phyloP scores from a whole-genome alignment of 305 asterid genomes.

The Rubia balearica region DNA sequence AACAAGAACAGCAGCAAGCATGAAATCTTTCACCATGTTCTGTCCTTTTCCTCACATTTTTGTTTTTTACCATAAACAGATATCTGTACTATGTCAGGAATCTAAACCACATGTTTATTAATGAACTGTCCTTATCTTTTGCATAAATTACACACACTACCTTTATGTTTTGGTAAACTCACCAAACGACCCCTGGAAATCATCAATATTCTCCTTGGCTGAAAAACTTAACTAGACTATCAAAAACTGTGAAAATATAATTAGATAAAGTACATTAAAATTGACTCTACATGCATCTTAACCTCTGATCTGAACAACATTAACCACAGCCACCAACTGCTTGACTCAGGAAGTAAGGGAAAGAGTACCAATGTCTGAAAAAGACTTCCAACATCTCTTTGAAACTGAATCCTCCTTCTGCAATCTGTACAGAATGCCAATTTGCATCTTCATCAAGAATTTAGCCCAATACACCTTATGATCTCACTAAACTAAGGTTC shows the following conservation, averaged over 20 bases:
- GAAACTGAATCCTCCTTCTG: neutral
- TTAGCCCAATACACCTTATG: neutral
- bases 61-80: neutral
- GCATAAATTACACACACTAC: neutral
- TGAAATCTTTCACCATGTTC: no score
- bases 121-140: neutral
- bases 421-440: constrained; percentile 3
- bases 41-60: neutral
- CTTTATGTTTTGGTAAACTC: neutral
- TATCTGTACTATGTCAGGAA: neutral
- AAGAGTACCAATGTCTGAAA: neutral
- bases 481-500: constrained; percentile 23
- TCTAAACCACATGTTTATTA: no score
- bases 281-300: neutral
- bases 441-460: constrained; percentile 3
- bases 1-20: no score
- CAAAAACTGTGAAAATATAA: neutral
- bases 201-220: no score
- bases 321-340: neutral
- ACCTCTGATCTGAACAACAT: neutral
- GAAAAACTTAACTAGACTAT: neutral
- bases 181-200: neutral
- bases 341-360: constrained; percentile 2
- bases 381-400: neutral
- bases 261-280: neutral